Percentiles rank a stretch among this genome's conserved stretches.
Conservation (phyloP, 1,139 yeast genomes). For the Pichiaceae sp. region DNA sequence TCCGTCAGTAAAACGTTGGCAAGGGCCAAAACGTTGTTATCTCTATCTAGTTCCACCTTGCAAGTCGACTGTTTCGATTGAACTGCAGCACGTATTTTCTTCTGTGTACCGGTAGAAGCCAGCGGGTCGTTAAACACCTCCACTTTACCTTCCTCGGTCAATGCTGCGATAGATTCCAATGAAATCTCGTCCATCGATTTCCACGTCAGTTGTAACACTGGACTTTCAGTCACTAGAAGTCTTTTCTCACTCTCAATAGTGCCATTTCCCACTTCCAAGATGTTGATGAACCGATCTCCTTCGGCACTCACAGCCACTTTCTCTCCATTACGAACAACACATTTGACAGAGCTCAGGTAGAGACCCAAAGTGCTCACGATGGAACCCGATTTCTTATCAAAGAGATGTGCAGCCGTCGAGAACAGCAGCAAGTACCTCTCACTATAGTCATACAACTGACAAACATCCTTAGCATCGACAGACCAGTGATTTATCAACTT, state of each 20-base stretch:
- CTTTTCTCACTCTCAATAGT: constrained; percentile 30
- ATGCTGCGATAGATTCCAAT: constrained; percentile 21
- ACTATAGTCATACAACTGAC: constrained; percentile 3
- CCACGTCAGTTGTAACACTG: constrained; percentile 38
- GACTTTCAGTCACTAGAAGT: constrained; percentile 57
- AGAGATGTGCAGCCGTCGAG: constrained; percentile 50
- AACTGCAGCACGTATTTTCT: constrained; percentile 22
- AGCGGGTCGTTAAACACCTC: constrained; percentile 27
- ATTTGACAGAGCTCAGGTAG: constrained; percentile 26
- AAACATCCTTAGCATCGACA: constrained; percentile 7
- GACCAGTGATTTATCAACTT: constrained; percentile 3
- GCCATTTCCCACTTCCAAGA: constrained; percentile 40
- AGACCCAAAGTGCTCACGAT: constrained; percentile 28
- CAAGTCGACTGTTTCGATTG: constrained; percentile 43
- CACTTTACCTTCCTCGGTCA: constrained; percentile 27
- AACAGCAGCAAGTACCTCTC: constrained; percentile 5
- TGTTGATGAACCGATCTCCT: constrained; percentile 72
- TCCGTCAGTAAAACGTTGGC: constrained; percentile 32
- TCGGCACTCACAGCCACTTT: constrained; percentile 47
- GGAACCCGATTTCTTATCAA: constrained; percentile 31
- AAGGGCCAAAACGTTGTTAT: constrained; percentile 14
- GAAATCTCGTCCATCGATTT: constrained; percentile 16
- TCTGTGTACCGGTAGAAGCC: constrained; percentile 2
- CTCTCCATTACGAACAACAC: background rate
- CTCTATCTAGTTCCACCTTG: constrained; percentile 34